Evolutionary conservation across 2,329 filamentous ascomycete genomes (phyloP), one percentile per base, ranked within the genome.

Genomic region (Coniella lustricola): DNA sequence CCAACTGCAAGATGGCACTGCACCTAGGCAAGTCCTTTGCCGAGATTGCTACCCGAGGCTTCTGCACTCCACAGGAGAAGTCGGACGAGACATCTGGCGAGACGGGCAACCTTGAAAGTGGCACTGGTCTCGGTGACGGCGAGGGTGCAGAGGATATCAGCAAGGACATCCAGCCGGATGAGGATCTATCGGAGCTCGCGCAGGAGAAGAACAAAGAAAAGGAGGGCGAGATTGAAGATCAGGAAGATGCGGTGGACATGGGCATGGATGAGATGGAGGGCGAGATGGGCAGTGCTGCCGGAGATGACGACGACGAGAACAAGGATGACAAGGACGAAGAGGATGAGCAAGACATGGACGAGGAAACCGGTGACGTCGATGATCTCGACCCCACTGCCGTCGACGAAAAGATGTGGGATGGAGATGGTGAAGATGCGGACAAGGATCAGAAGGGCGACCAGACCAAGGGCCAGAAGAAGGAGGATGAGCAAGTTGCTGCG

Each of bases 381-480:
- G 89, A 95, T 59, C 73, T 95, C 36, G 91, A 95, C 57, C 85
- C 89, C 12, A 86, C 82, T 14, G 87, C 91, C 17, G 86, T 97
- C 1, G 94, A 98, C 62, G 94, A 98, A 70, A 98, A 97, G 73
- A 90, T 97, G 79, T 98, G 93, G 93, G 90, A 98, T 66, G 90
- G 90, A 34, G 82, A 84, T 39, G 76, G 84, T 41, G 77, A 90
- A 38, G 82, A 90, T 41, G 82, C 86, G 1, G 85, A 91, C 41
- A 93, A 93, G 57, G 86, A 96, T 38, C 85, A 88, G 60, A 74
- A 88, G 60, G 84, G 81, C 5, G 82, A 90, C 47, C 76, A 88
- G 51, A 71, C 85, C 17, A 83, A 87, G 59, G 84, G 83, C 0
- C 74, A 85, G 53, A 77, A 86, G 60, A 75, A 82, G 53, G 75